Conservation (phyloP, 495 filamentous ascomycete species). For the Hypoxylon lenormandii region DNA sequence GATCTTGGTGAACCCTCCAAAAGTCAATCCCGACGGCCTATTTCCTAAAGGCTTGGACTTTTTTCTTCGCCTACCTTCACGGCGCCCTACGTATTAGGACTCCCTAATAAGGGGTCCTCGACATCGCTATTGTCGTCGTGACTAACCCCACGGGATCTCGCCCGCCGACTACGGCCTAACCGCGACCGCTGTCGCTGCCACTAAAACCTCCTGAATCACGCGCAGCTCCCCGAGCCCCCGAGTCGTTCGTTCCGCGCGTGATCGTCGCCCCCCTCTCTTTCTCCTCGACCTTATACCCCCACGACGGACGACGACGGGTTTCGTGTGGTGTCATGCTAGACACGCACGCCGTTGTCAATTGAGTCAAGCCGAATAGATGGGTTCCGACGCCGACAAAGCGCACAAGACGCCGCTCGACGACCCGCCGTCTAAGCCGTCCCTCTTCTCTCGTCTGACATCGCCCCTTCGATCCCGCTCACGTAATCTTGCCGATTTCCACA, state of each 20-base stretch:
- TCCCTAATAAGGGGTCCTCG: constrained; percentile 37
- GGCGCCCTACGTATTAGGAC: constrained; percentile 35
- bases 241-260: constrained; percentile 16
- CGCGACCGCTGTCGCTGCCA: constrained; percentile 1
- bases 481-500: constrained; percentile 83
- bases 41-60: constrained; percentile 13
- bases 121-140: constrained; percentile 16
- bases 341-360: constrained; percentile 47
- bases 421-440: constrained; percentile 55
- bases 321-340: constrained; percentile 49
- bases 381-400: constrained; percentile 51
- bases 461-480: constrained; percentile 71
- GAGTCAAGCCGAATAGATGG: constrained; percentile 50
- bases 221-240: no score
- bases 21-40: constrained; percentile 41
- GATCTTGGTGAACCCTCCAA: constrained; percentile 47
- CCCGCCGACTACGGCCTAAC: constrained; percentile 24
- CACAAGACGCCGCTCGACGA: constrained; percentile 49
- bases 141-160: not conserved
- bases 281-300: constrained; percentile 2
- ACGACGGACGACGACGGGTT: constrained; percentile 35
- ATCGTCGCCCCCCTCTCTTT: constrained; percentile 4
- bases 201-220: constrained; percentile 14
- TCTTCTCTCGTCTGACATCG: constrained; percentile 67
- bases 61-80: constrained; percentile 24